Base-by-base conservation (phyloP, 2,329 filamentous ascomycete species). In the Aaosphaeria arxii region DNA sequence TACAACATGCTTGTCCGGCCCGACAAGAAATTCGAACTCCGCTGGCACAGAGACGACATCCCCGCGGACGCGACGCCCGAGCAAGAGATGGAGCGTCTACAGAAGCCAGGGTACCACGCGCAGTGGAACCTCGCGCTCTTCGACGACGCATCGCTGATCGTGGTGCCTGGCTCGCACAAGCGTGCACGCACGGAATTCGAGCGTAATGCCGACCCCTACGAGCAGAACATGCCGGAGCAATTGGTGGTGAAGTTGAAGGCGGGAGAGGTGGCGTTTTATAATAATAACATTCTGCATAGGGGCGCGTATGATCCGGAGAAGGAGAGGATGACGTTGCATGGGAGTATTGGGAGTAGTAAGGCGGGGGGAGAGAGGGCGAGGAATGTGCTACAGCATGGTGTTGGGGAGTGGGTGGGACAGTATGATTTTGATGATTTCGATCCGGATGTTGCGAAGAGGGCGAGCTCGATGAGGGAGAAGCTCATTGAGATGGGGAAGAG, bases 51-150 rank as follows among this genome's bases (percentile, higher is more conserved):
- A 31, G 91, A 96, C 63, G 89, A 95, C 63, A 85, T 95, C 42
- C 76, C 84, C 3, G 78, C 84, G n/a, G 75, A 78, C 1, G 88
- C 85, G 0, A 77, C 76, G 0, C 64, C 82, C 0, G 84, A 85
- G 17, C 84, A 91, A 61, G 91, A 95, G 69, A 62, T 82, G 39
- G 71, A 71, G 40, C 73, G 86, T 30, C 72, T 95, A 44, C 63
- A 67, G 1, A 73, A 80, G 51, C 80, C 83, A 0, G 83, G 85
- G 48, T 83, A 80, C 59, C 89, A 94, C 60, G 86, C 89, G 35
- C 91, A 96, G 74, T 96, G 89, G 81, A 96, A 96, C 67, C 76
- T 95, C 40, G 86, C 90, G 6, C 76, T 95, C 6, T 91, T 84
- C 64, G 82, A 86, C 33, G 91, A 95, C 65, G 76, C 79, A 11